Conservation (phyloP, 495 filamentous ascomycete species). For the Neurospora sublineolata region DNA sequence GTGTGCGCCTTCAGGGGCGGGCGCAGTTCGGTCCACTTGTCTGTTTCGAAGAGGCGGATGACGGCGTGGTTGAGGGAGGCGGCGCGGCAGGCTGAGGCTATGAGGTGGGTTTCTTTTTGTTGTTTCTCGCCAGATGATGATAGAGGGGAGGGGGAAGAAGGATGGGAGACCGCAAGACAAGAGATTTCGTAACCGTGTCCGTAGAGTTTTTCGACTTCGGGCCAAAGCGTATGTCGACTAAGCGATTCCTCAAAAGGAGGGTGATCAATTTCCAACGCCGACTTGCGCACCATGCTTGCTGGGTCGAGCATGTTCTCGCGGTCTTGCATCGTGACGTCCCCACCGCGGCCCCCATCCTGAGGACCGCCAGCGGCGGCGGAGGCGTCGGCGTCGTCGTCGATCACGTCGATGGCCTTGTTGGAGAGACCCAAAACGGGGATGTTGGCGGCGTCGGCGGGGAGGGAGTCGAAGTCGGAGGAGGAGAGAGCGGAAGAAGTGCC, state of each 20-base stretch:
- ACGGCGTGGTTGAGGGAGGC: conserved; percentile 89
- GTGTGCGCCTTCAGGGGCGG: conserved; percentile 71
- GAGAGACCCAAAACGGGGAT: conserved; percentile 93
- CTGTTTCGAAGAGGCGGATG: conserved; percentile 79
- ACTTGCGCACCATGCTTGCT: conserved; percentile 29
- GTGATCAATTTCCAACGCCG: conserved; percentile 40
- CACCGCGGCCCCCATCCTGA: conserved; percentile 6
- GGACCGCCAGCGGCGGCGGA: background rate
- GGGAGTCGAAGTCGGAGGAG: conserved; percentile 26
- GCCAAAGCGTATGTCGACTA: conserved; percentile 85
- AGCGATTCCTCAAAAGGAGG: conserved; percentile 87
- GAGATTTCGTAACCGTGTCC: conserved; percentile 98
- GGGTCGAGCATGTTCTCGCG: conserved; percentile 29
- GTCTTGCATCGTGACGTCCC: conserved; percentile 26
- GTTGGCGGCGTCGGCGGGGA: conserved; percentile 71
- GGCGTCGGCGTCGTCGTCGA: conserved; percentile 37
- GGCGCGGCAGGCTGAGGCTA: conserved; percentile 91
- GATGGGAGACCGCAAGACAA: conserved; percentile 64
- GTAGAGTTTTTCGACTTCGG: conserved; percentile 92
- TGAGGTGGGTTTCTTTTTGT: conserved; percentile 43
- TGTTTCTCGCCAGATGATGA: background rate
- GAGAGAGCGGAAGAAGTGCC: conserved; percentile 31
- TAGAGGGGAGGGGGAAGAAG: background rate
- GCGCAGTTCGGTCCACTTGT: conserved; percentile 74
- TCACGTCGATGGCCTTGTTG: conserved; percentile 74